Evolutionary conservation across 2,329 filamentous ascomycete species (phyloP).

Genomic region (Paraphoma sp.): DNA sequence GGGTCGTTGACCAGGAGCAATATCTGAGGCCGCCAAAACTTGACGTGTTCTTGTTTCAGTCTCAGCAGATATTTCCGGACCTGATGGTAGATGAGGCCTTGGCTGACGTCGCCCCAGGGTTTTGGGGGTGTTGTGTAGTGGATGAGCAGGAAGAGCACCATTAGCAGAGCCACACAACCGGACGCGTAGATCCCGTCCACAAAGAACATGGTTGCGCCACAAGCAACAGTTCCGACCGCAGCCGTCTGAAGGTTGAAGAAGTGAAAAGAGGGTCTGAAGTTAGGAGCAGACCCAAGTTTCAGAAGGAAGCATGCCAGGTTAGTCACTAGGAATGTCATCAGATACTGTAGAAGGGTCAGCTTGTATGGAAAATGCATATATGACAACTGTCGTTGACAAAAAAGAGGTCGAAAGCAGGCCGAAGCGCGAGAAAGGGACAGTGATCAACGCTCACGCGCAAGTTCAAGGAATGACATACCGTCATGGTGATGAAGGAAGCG

Average conservation of each 20-base stretch:
- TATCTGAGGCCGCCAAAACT: slow-evolving; percentile 91
- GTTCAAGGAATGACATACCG: slow-evolving; percentile 40
- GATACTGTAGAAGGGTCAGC: slow-evolving; percentile 56
- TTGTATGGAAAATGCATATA: neutral
- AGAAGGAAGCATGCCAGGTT: slow-evolving; percentile 87
- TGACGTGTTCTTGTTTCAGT: slow-evolving; percentile 87
- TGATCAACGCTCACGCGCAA: neutral
- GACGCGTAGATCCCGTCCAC: slow-evolving; percentile 83
- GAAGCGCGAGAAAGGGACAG: too few species aligned
- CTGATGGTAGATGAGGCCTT: slow-evolving; percentile 87
- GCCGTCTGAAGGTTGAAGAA: slow-evolving; percentile 90
- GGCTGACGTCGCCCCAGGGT: slow-evolving; percentile 88
- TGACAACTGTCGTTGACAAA: too few species aligned
- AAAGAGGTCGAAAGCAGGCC: too few species aligned
- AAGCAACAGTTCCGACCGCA: slow-evolving; percentile 74
- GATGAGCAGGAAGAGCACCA: slow-evolving; percentile 82
- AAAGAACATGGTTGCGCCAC: slow-evolving; percentile 86
- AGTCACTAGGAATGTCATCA: slow-evolving; percentile 91
- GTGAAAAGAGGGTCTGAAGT: slow-evolving; percentile 86
- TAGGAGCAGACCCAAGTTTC: slow-evolving; percentile 86
- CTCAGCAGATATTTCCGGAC: slow-evolving; percentile 86
- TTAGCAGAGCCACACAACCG: slow-evolving; percentile 73
- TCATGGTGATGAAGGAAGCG: slow-evolving; percentile 88
- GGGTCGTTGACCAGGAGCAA: slow-evolving; percentile 84
- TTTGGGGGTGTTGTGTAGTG: slow-evolving; percentile 87